These are phyloP conservation scores for Colletotrichum cordylinicola DNA, from an alignment of 2,329 filamentous ascomycete species.

Conservation along the genomic window DNA sequence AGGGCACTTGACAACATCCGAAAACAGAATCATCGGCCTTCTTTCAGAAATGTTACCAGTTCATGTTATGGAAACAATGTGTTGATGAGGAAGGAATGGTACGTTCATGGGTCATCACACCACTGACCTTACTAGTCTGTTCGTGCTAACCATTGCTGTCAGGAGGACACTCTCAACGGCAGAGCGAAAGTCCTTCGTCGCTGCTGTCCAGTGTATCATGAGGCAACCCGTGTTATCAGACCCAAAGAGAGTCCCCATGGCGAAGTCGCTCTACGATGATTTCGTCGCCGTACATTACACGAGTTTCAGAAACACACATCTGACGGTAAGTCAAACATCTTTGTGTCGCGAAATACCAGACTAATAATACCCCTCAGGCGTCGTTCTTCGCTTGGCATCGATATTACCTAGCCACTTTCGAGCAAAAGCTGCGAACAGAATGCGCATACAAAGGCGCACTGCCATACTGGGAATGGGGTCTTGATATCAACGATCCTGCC, in stretches of 20 bases:
- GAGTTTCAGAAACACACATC: conserved; percentile 5
- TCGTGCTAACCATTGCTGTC: fast-evolving
- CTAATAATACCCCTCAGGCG: too few relatives aligned
- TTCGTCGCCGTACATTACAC: conserved; percentile 25
- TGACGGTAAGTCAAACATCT: conserved; percentile 18
- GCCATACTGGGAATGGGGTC: conserved; percentile 24
- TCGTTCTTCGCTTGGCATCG: conserved; percentile 24
- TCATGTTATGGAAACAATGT: neutral
- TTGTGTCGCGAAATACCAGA: too few relatives aligned
- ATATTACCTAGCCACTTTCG: conserved; percentile 18
- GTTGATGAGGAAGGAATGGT: conserved; percentile 13
- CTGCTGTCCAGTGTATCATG: conserved; percentile 32
- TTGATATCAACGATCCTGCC: conserved; percentile 29
- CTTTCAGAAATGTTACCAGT: neutral
- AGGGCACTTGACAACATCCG: neutral
- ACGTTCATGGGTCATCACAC: fast-evolving
- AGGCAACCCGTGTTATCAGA: conserved; percentile 23
- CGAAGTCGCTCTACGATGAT: conserved; percentile 27
- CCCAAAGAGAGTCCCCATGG: conserved; percentile 13
- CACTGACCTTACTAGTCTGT: fast-evolving
- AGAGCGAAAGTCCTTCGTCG: conserved; percentile 28
- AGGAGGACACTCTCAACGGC: conserved; percentile 26
- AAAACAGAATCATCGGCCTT: neutral
- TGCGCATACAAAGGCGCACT: conserved; percentile 24
- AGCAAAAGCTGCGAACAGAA: conserved; percentile 18